Conservation (phyloP, 257 asterid genomes). For the Solanum acaule region DNA sequence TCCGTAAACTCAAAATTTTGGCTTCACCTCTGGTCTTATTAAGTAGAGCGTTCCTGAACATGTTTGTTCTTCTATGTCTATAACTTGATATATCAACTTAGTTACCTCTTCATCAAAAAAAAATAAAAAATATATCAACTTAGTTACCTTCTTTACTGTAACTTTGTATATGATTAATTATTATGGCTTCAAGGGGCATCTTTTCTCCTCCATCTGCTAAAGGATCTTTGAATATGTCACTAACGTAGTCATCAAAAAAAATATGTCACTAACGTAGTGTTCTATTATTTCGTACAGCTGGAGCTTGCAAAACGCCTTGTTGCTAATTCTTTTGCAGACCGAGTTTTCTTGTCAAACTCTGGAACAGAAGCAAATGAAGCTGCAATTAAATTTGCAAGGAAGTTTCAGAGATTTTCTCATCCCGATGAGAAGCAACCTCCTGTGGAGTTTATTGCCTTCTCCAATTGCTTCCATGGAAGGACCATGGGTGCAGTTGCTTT, state of each 20-base stretch:
- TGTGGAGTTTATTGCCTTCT: conserved; percentile 63
- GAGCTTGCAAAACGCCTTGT: conserved; percentile 86
- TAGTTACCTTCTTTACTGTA: background rate
- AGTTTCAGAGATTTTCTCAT: conserved; percentile 51
- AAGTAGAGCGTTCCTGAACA: background rate
- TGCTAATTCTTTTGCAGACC: conserved; percentile 72
- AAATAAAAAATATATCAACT: background rate
- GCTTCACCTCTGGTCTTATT: background rate
- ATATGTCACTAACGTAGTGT: background rate
- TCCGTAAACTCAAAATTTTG: background rate
- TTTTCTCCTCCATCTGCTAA: background rate
- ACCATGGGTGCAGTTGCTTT: conserved; percentile 93
- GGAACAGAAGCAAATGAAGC: conserved; percentile 99
- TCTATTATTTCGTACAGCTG: conserved; percentile 34
- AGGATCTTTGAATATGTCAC: background rate
- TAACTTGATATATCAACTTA: background rate
- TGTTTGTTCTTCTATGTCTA: background rate
- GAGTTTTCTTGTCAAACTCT: conserved; percentile 91
- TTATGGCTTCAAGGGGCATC: background rate
- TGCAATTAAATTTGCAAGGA: conserved; percentile 83
- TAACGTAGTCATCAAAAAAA: no score
- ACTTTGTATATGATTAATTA: background rate
- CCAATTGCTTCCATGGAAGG: conserved; percentile 85
- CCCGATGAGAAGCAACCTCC: conserved; percentile 54
- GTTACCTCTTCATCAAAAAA: background rate